Evolutionary conservation across 768 basidiomycete species (phyloP).

Genomic region (Roridomyces roridus): DNA sequence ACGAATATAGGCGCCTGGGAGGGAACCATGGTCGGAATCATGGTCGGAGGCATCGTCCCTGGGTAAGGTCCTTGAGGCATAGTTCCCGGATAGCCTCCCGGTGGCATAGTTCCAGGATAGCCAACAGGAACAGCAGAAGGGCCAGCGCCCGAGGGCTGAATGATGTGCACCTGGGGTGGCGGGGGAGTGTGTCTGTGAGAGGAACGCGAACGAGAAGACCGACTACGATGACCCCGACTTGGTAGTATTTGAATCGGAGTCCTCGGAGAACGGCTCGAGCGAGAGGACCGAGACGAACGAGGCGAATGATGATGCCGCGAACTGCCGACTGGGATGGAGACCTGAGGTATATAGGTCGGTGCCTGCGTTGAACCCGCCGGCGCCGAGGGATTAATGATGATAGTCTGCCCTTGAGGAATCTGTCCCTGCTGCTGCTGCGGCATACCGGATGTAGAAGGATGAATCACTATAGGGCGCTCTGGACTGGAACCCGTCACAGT

Average conservation of each 20-base stretch:
- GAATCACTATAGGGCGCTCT: neutral
- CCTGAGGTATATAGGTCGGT: conserved; percentile 9
- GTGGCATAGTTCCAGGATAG: too few relatives aligned
- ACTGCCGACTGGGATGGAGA: neutral
- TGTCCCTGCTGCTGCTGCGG: conserved; percentile 4
- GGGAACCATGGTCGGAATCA: neutral
- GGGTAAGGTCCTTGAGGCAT: neutral
- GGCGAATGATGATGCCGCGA: conserved; percentile 6
- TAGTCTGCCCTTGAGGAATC: conserved; percentile 13
- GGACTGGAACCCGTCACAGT: conserved; percentile 8
- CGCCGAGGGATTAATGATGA: conserved; percentile 16
- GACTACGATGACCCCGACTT: conserved; percentile 12
- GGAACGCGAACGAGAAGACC: conserved; percentile 9
- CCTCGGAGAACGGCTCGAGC: neutral
- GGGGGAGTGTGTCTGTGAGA: neutral
- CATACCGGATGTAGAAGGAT: conserved; percentile 8
- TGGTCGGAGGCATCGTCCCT: neutral
- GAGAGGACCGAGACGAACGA: conserved; percentile 9
- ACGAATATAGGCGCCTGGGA: neutral
- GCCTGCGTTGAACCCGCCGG: neutral
- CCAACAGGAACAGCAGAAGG: too few relatives aligned
- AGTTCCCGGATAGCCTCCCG: too few relatives aligned
- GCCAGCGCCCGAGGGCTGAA: neutral
- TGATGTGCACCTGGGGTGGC: conserved; percentile 1
- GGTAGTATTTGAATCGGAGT: conserved; percentile 10